A percentile compares a stretch with the other conserved stretches of the same genome.
Conservation (phyloP, 2,329 filamentous ascomycete genomes). For the Periglandula ipomoeae region DNA sequence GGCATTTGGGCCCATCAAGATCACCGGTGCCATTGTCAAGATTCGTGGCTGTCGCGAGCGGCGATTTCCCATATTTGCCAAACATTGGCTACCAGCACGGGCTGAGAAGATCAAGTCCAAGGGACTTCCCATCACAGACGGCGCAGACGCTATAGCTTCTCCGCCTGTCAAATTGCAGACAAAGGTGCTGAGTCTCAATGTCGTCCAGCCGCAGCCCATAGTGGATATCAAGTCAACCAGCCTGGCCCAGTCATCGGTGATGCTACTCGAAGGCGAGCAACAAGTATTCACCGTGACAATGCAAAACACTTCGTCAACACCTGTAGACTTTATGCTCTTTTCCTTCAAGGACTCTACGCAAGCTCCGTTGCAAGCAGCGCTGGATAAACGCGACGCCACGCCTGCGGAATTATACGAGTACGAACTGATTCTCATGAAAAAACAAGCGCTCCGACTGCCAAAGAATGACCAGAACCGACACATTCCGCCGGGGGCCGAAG, state of each 20-base stretch:
- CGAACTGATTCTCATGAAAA: slow-evolving; percentile 67
- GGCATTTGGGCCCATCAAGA: slow-evolving; percentile 56
- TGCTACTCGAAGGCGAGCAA: slow-evolving; percentile 86
- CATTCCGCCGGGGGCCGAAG: slow-evolving; percentile 58
- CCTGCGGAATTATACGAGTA: slow-evolving; percentile 78
- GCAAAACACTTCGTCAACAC: slow-evolving; percentile 66
- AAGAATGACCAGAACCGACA: slow-evolving; percentile 42
- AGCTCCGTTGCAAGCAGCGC: slow-evolving; percentile 61
- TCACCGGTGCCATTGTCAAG: slow-evolving; percentile 72
- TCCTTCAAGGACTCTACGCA: slow-evolving; percentile 87
- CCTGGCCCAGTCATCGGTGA: slow-evolving; percentile 74
- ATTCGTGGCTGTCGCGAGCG: slow-evolving; percentile 75
- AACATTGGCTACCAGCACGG: slow-evolving; percentile 62
- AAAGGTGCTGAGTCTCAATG: slow-evolving; percentile 53
- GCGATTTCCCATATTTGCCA: slow-evolving; percentile 73
- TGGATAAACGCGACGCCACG: slow-evolving; percentile 67
- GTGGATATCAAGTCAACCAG: slow-evolving; percentile 68
- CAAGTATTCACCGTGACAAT: slow-evolving; percentile 70
- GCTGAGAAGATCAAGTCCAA: slow-evolving; percentile 69
- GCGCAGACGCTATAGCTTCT: slow-evolving; percentile 26
- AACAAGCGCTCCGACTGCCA: slow-evolving; percentile 55
- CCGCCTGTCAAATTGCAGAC: slow-evolving; percentile 35
- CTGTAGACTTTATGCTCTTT: slow-evolving; percentile 77
- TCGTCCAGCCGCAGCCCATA: slow-evolving; percentile 71
- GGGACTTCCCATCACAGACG: slow-evolving; percentile 51